Conservation (phyloP, 257 asterid genomes). For the Solanum bulbocastanum region DNA sequence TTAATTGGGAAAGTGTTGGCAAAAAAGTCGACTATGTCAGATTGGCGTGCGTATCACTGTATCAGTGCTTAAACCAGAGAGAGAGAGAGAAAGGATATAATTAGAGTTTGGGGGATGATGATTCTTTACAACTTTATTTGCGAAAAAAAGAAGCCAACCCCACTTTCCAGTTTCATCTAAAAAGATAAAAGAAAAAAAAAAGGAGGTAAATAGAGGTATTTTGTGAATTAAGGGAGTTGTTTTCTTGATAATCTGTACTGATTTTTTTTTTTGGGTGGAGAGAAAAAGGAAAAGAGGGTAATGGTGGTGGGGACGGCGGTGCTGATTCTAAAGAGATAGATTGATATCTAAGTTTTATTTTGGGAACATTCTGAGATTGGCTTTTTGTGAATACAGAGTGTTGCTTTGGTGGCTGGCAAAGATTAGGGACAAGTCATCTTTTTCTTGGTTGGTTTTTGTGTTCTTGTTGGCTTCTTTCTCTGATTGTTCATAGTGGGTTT, state of each 20-base stretch:
- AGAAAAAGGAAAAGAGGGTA: background rate
- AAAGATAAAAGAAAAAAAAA: background rate
- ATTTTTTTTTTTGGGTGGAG: background rate
- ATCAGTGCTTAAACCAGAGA: background rate
- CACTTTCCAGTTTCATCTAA: slow-evolving; percentile 33
- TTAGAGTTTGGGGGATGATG: background rate
- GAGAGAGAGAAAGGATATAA: background rate
- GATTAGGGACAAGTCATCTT: slow-evolving; percentile 55
- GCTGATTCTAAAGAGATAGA: slow-evolving; percentile 45
- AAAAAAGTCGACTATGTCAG: slow-evolving; percentile 45
- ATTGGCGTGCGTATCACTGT: slow-evolving; percentile 75
- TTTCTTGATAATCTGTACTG: slow-evolving; percentile 7
- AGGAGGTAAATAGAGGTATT: background rate
- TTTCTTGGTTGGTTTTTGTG: slow-evolving; percentile 30
- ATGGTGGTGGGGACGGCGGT: slow-evolving; percentile 59
- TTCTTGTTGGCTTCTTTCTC: slow-evolving; percentile 15
- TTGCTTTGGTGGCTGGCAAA: slow-evolving; percentile 67
- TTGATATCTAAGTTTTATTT: slow-evolving; percentile 5
- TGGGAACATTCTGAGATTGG: slow-evolving; percentile 61
- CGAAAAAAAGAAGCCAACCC: slow-evolving; percentile 11
- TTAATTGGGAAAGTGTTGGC: slow-evolving; percentile 6
- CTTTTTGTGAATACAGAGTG: slow-evolving; percentile 63
- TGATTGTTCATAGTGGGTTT: background rate
- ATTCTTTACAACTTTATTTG: slow-evolving; percentile 17
- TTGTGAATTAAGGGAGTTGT: background rate